phyloP scores from a whole-genome alignment of 2,329 filamentous ascomycete genomes.

The Colletotrichum scovillei region DNA sequence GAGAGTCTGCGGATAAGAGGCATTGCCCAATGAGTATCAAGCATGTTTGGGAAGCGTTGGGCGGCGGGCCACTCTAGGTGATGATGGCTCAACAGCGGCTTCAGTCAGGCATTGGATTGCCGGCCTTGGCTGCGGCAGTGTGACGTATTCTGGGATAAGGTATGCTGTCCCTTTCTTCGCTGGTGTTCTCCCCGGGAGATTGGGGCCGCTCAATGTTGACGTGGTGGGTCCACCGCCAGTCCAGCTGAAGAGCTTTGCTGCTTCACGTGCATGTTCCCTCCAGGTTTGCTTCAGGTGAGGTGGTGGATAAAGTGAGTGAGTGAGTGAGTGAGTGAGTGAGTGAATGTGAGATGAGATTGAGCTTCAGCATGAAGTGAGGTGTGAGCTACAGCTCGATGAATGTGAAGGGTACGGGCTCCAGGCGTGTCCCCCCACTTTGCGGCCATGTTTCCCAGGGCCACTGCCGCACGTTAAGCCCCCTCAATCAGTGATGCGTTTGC shows the following conservation, averaged over 20 bases:
- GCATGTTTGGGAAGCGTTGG: not conserved
- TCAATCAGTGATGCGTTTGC: constrained; percentile 22
- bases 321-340: not conserved
- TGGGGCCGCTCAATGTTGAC: constrained; percentile 11
- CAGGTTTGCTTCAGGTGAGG: not conserved
- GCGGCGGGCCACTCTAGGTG: not conserved
- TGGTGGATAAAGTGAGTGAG: not conserved
- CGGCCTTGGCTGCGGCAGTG: constrained; percentile 16
- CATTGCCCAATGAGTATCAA: constrained; percentile 11
- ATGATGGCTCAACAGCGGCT: constrained; percentile 10
- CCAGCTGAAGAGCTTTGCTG: constrained; percentile 12
- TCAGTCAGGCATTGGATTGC: constrained; percentile 7
- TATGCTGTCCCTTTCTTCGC: not conserved
- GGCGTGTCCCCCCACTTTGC: constrained; percentile 8
- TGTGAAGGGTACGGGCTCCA: not conserved
- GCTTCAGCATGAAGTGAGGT: not conserved
- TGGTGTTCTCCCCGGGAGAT: not conserved
- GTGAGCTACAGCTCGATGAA: not conserved
- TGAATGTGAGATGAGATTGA: not conserved
- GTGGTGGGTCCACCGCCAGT: constrained; percentile 16
- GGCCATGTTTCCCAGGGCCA: constrained; percentile 4
- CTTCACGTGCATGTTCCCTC: constrained; percentile 23
- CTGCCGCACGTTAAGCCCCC: constrained; percentile 4
- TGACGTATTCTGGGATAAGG: constrained; percentile 13
- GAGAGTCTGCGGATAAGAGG: not conserved